Evolutionary conservation across 495 filamentous ascomycete species (phyloP).

Genomic region (Parathielavia hyrcaniae): DNA sequence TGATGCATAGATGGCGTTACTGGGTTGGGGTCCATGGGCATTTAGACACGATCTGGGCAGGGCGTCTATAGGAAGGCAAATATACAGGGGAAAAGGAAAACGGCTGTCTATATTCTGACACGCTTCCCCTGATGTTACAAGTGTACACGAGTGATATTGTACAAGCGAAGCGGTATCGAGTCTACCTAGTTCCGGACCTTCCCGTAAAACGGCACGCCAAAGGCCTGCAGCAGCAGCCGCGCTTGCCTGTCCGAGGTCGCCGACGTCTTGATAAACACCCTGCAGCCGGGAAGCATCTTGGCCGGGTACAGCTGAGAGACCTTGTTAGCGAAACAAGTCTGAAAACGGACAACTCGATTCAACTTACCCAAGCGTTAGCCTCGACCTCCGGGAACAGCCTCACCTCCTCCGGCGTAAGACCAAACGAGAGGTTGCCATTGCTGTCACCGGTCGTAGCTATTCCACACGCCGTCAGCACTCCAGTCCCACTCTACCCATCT

Average conservation of each 20-base stretch:
- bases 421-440: slow-evolving; percentile 79
- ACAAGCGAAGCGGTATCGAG: slow-evolving; percentile 1
- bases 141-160: slow-evolving; percentile 21
- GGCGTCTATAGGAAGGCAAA: slow-evolving; percentile 6
- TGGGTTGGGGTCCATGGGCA: slow-evolving; percentile 9
- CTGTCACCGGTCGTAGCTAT: slow-evolving; percentile 64
- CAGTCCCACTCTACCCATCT: background rate
- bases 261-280: slow-evolving; percentile 79
- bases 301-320: slow-evolving; percentile 24
- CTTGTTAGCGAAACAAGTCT: background rate
- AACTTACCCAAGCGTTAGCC: slow-evolving; percentile 81
- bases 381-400: slow-evolving; percentile 88
- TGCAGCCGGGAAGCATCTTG: slow-evolving; percentile 81
- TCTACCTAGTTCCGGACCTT: slow-evolving; percentile 48
- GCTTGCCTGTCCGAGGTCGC: slow-evolving; percentile 88
- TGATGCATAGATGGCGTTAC: slow-evolving; percentile 38
- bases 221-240: slow-evolving; percentile 69
- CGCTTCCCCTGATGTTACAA: slow-evolving; percentile 13
- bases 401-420: slow-evolving; percentile 63
- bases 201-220: slow-evolving; percentile 82
- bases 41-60: background rate
- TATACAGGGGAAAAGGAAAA: background rate
- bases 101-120: background rate
- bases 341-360: slow-evolving; percentile 9
- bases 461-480: background rate